Base-by-base conservation (phyloP, 2,329 filamentous ascomycete species). In the Fusarium musae region DNA sequence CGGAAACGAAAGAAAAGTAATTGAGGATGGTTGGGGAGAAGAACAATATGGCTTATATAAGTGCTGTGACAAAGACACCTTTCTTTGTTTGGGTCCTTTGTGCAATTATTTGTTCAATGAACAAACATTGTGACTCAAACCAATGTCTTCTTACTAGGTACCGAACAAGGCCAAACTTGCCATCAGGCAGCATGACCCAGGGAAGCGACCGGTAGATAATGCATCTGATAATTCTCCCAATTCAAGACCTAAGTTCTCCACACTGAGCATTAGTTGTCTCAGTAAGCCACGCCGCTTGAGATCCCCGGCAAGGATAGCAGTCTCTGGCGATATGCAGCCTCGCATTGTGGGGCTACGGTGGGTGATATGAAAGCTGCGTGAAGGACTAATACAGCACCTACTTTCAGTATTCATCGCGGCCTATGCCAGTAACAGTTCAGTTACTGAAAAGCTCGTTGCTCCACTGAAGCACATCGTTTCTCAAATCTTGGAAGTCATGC, bases 251-350 rank as follows among this genome's bases (percentile, higher is more conserved):
- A 15, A 23, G 23, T 23, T 23, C 3, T 23, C 23, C 17, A 10
- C 17, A 10, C 26, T 28, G 9, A 6, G 9, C 4, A 12, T 4
- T 10, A 15, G 23, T 10, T 23, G 23, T 23, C 23, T 23, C 9
- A 28, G 17, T 7, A 21, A 28, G 26, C 12, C 5, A 21, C 2
- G 12, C 12, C 19, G 4, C 7, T 19, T 19, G 23, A 19, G 5
- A 13, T 11, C 17, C 0, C 11, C 26, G 11, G 11, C 0, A 11
- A 28, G 16, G 2, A 26, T 13, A 9, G 6, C 2, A 13, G 17
- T 19, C 12, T 23, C 30, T 32, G 23, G 10, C 12, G 23, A 26
- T 26, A 26, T 23, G 23, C 23, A 23, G 23, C 23, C 23, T 23
- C 23, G 23, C 23, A 23, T 23, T 23, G 23, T 23, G 23, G 23